These are phyloP conservation scores for Pholiota conissans DNA, from an alignment of 768 basidiomycete species.

Conservation along the genomic window DNA sequence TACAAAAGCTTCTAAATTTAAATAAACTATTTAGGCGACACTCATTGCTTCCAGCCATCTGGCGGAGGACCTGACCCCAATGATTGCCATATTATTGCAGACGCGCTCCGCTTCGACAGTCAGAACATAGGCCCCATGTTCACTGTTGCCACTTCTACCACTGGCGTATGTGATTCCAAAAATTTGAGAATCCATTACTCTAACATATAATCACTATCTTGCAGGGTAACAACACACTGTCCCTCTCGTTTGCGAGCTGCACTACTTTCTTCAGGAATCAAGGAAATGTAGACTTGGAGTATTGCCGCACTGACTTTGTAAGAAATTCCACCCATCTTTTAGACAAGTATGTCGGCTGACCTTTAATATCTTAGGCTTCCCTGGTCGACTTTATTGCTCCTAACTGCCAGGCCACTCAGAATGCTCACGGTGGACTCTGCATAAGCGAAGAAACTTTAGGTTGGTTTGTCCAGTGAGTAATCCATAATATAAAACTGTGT, in stretches of 20 bases:
- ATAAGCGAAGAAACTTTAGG: conserved; percentile 13
- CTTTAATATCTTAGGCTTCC: conserved; percentile 5
- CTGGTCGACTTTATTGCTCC: conserved; percentile 41
- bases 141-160: conserved; percentile 7
- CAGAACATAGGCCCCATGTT: conserved; percentile 31
- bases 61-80: conserved; percentile 49
- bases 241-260: conserved; percentile 40
- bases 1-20: too few species aligned
- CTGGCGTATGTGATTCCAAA: conserved; percentile 4
- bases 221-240: conserved; percentile 32
- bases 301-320: conserved; percentile 49
- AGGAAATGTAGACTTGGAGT: conserved; percentile 33
- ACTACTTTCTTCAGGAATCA: conserved; percentile 50
- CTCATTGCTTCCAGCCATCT: conserved; percentile 43
- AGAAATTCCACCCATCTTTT: conserved; percentile 3
- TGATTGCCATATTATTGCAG: conserved; percentile 48
- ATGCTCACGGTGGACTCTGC: conserved; percentile 19
- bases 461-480: conserved; percentile 21
- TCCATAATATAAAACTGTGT: too few species aligned
- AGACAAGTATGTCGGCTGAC: background rate
- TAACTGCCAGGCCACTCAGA: conserved; percentile 36
- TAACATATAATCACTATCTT: too few species aligned
- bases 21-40: conserved; percentile 27
- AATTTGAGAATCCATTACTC: background rate
- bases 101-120: conserved; percentile 45